phyloP scores from a whole-genome alignment of 768 basidiomycete species.

The Tephrocybe sp. region DNA sequence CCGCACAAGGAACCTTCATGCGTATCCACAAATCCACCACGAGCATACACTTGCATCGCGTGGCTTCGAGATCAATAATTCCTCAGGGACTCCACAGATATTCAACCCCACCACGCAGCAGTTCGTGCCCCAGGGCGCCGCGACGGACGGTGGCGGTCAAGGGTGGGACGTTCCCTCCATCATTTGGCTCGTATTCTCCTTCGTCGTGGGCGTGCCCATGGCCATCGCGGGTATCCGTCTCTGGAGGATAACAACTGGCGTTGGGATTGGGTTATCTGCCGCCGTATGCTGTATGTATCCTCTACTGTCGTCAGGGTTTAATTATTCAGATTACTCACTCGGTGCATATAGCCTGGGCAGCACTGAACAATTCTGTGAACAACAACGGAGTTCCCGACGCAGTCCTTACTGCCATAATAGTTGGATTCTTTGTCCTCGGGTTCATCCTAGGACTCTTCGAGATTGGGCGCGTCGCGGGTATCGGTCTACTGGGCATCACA shows the following conservation, averaged over 20 bases:
- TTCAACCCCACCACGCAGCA: slow-evolving; percentile 44
- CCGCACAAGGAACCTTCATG: no score
- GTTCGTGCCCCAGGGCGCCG: slow-evolving; percentile 51
- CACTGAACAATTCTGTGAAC: slow-evolving; percentile 56
- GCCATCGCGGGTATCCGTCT: slow-evolving; percentile 56
- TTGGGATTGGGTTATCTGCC: slow-evolving; percentile 50
- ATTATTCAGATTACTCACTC: not conserved
- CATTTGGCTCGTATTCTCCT: slow-evolving; percentile 58
- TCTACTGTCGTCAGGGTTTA: slow-evolving; percentile 4
- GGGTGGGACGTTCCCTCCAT: slow-evolving; percentile 47
- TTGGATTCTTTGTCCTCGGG: slow-evolving; percentile 50
- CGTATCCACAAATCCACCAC: no score
- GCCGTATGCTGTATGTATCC: slow-evolving; percentile 42
- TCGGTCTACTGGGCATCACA: slow-evolving; percentile 43
- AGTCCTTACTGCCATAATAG: slow-evolving; percentile 45
- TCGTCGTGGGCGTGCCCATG: slow-evolving; percentile 53
- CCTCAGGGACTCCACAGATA: slow-evolving; percentile 40
- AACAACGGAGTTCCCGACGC: slow-evolving; percentile 51
- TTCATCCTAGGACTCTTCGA: slow-evolving; percentile 56
- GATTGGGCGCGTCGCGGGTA: slow-evolving; percentile 46
- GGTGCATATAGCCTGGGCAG: slow-evolving; percentile 52
- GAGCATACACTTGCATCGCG: slow-evolving; percentile 10
- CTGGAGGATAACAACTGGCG: slow-evolving; percentile 55
- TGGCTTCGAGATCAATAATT: slow-evolving; percentile 24
- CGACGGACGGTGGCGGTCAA: slow-evolving; percentile 57